Conservation (phyloP, 179 eudicot species). For the Beta corolliflora region DNA sequence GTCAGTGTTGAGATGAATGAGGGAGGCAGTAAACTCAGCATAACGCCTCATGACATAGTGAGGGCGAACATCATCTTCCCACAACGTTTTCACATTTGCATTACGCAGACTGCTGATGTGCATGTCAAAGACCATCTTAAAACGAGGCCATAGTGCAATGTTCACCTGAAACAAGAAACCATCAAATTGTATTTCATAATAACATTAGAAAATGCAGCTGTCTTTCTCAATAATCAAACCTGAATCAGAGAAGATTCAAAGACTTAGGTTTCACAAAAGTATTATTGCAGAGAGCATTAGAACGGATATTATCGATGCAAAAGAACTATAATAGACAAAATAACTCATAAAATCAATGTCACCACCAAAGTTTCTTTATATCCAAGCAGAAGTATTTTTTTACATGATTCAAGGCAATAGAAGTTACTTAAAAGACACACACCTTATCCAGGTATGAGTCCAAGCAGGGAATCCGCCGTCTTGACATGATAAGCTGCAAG, state of each 20-base stretch:
- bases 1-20: conserved; percentile 89
- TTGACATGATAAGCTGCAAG: conserved; percentile 88
- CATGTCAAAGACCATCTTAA: conserved; percentile 98
- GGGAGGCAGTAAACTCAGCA: conserved; percentile 97
- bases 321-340: background rate
- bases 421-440: conserved; percentile 18
- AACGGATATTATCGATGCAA: background rate
- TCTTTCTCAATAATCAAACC: background rate
- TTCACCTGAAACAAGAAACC: conserved; percentile 62
- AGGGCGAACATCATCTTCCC: conserved; percentile 99
- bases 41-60: conserved; percentile 97
- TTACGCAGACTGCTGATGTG: conserved; percentile 87
- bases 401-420: background rate
- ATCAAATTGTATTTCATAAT: conserved; percentile 4
- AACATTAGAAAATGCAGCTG: background rate
- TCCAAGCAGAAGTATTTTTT: background rate
- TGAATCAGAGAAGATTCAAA: background rate
- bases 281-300: background rate
- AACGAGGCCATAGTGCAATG: conserved; percentile 95
- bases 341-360: background rate
- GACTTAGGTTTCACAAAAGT: background rate
- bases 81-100: conserved; percentile 81
- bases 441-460: conserved; percentile 99
- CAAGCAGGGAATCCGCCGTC: conserved; percentile 94
- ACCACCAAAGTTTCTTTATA: background rate